A percentile compares a stretch with the other conserved stretches of the same genome.
These are phyloP conservation scores for Podaxis sp. DNA, from an alignment of 768 basidiomycete genomes.

Conservation along the genomic window DNA sequence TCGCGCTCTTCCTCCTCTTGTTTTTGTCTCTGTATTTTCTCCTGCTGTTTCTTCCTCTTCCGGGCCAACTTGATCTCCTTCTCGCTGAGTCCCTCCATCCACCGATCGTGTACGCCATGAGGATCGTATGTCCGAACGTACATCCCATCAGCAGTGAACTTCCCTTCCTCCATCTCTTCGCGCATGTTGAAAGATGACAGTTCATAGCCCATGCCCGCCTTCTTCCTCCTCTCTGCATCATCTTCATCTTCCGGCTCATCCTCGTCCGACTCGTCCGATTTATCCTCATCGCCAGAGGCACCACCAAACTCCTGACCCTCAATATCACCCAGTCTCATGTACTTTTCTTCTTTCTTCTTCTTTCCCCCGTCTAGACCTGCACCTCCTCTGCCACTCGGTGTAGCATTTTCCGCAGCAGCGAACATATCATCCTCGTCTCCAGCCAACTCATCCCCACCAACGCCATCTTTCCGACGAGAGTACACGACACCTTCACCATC, in stretches of 20 bases:
- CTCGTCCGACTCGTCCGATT: slow-evolving; percentile 33
- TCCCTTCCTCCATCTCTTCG: slow-evolving; percentile 97
- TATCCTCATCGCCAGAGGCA: slow-evolving; percentile 30
- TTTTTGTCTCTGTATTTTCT: slow-evolving; percentile 66
- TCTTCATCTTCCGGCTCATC: slow-evolving; percentile 71
- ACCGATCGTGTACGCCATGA: slow-evolving; percentile 87
- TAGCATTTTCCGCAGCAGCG: slow-evolving; percentile 54
- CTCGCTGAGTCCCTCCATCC: slow-evolving; percentile 92
- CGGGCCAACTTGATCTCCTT: slow-evolving; percentile 80
- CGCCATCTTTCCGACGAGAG: slow-evolving; percentile 63
- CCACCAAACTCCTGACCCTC: slow-evolving; percentile 92
- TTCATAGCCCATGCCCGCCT: slow-evolving; percentile 90
- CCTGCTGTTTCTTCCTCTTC: slow-evolving; percentile 68
- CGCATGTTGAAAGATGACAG: slow-evolving; percentile 98
- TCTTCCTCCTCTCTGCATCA: slow-evolving; percentile 68
- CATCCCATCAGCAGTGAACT: slow-evolving; percentile 90
- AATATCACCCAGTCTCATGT: slow-evolving; percentile 86
- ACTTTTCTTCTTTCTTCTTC: slow-evolving; percentile 65
- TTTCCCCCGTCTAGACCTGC: slow-evolving; percentile 19
- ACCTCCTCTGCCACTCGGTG: background rate
- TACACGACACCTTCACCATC: slow-evolving; percentile 91
- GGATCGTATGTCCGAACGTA: slow-evolving; percentile 86
- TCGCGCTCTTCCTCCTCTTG: slow-evolving; percentile 73
- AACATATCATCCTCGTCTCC: slow-evolving; percentile 78
- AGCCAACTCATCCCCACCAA: slow-evolving; percentile 34